Conservation (phyloP, 768 basidiomycete species). For the Podaxis mareebaensis region DNA sequence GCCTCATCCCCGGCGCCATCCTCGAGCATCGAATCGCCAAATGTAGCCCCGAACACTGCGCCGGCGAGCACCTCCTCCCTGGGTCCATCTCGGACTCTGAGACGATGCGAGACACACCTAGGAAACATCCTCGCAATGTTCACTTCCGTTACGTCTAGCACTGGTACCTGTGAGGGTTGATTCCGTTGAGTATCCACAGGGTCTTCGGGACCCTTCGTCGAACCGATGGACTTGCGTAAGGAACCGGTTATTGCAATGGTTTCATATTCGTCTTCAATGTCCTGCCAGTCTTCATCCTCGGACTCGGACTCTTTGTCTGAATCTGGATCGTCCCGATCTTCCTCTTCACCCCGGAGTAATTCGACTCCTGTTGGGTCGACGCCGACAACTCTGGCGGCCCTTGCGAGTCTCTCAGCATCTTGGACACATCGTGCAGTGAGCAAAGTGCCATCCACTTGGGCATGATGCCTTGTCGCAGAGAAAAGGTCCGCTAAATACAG, state of each 20-base stretch:
- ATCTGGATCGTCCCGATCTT: neutral
- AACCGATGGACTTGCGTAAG: neutral
- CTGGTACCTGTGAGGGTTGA: conserved; percentile 7
- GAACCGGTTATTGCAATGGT: neutral
- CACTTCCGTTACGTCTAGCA: conserved; percentile 63
- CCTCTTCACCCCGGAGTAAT: conserved; percentile 37
- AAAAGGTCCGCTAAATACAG: conserved; percentile 77
- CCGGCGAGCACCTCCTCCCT: conserved; percentile 71
- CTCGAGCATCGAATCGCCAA: conserved; percentile 21
- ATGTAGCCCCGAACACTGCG: conserved; percentile 58
- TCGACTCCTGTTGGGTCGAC: conserved; percentile 62
- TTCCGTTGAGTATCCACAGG: neutral
- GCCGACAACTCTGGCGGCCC: conserved; percentile 67
- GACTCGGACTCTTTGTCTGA: conserved; percentile 14
- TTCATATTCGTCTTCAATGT: conserved; percentile 15
- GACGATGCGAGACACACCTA: conserved; percentile 71
- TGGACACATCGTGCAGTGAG: conserved; percentile 59
- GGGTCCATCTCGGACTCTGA: conserved; percentile 69
- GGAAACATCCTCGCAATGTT: conserved; percentile 77
- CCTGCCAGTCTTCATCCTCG: conserved; percentile 16
- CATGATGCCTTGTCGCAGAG: conserved; percentile 71
- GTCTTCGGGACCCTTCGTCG: neutral
- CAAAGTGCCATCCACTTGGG: conserved; percentile 65
- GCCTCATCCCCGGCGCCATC: conserved; percentile 4
- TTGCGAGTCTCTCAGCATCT: conserved; percentile 67